Conservation (phyloP, 805 yeast species). For the Zygoascus flipseniorum region DNA sequence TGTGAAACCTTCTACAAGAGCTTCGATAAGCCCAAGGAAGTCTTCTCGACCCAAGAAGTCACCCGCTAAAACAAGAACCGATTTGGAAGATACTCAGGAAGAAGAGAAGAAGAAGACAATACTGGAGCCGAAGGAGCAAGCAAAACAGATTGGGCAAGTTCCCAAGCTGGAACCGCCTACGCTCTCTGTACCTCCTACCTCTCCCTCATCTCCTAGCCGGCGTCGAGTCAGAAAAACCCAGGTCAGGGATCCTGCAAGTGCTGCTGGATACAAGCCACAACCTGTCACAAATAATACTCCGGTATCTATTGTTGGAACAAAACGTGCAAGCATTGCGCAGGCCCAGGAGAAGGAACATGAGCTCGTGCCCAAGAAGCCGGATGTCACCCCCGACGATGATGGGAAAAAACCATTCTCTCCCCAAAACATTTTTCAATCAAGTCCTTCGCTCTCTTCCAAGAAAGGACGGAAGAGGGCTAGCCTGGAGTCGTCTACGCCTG, state of each 20-base stretch:
- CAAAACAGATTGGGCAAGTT: neutral
- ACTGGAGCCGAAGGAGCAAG: neutral
- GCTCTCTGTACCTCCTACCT: neutral
- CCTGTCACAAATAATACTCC: conserved; percentile 1
- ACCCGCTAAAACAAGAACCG: neutral
- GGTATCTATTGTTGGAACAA: conserved; percentile 9
- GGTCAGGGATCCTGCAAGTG: conserved; percentile 4
- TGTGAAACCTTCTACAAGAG: conserved; percentile 1
- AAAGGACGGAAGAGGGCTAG: neutral
- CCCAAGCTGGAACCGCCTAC: neutral
- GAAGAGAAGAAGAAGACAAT: neutral
- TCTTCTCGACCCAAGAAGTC: conserved; percentile 6
- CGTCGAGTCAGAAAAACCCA: conserved; percentile 4
- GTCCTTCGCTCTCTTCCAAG: conserved; percentile 1
- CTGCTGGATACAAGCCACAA: neutral
- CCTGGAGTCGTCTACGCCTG: neutral
- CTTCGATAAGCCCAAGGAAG: conserved; percentile 1
- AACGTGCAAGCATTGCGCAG: conserved; percentile 1
- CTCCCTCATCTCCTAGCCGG: neutral
- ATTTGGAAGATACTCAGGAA: conserved; percentile 11
- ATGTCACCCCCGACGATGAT: conserved; percentile 3
- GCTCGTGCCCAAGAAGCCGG: neutral
- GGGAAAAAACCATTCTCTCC: conserved; percentile 6
- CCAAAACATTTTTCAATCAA: conserved; percentile 8
- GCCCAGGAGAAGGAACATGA: neutral